phyloP scores from a whole-genome alignment of 1,139 yeast genomes.

The Nakaseomyces delphensis region DNA sequence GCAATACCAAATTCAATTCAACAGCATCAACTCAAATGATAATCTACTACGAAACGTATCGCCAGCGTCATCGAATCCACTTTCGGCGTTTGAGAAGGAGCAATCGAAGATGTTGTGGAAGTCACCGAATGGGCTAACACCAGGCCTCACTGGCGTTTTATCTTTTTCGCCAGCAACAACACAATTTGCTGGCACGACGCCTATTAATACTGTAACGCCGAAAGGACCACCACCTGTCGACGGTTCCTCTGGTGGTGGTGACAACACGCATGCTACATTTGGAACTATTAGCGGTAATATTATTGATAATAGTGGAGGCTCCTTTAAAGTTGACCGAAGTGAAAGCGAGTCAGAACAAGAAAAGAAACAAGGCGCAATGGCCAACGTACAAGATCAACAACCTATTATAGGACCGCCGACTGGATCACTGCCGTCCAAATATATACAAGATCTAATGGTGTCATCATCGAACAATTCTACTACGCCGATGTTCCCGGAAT shows the following conservation, averaged over 20 bases:
- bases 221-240: background rate
- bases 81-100: slow-evolving; percentile 3
- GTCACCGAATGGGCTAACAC: slow-evolving; percentile 2
- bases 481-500: slow-evolving; percentile 30
- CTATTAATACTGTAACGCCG: slow-evolving; percentile 1
- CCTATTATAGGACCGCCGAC: slow-evolving; percentile 10
- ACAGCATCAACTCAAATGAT: slow-evolving; percentile 4
- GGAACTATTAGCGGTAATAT: no score
- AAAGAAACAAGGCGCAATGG: background rate
- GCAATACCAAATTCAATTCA: slow-evolving; percentile 8
- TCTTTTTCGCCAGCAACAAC: slow-evolving; percentile 4
- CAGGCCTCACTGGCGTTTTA: background rate
- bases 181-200: slow-evolving; percentile 3
- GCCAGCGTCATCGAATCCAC: slow-evolving; percentile 4
- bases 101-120: slow-evolving; percentile 1
- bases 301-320: background rate
- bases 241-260: background rate
- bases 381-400: background rate
- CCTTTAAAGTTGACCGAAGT: background rate
- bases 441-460: slow-evolving; percentile 28
- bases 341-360: background rate
- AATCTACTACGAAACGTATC: slow-evolving; percentile 4
- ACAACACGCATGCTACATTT: no score
- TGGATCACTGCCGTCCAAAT: slow-evolving; percentile 28
- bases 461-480: slow-evolving; percentile 26